Conservation (phyloP, 1,284 basidiomycete species). For the Ganoderma sinense region DNA sequence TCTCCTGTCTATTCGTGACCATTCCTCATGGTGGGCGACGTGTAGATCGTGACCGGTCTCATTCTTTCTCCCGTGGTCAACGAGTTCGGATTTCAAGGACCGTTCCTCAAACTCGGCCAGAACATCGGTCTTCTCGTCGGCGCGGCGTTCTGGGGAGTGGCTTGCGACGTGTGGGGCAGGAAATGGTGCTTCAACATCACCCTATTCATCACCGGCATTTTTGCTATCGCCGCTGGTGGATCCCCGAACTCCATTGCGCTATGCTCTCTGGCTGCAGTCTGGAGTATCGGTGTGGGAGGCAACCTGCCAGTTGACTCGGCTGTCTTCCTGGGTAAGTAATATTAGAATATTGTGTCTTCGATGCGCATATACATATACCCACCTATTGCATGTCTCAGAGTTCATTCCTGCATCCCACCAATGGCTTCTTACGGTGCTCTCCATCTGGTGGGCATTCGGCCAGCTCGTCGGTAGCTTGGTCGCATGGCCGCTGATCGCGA, state of each 20-base stretch:
- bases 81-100: conserved; percentile 61
- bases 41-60: conserved; percentile 60
- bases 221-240: conserved; percentile 67
- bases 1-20: not conserved
- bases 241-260: conserved; percentile 62
- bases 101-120: conserved; percentile 61
- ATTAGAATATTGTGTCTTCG: not conserved
- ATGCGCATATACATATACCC: not conserved
- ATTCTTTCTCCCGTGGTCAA: conserved; percentile 61
- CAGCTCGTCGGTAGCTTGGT: conserved; percentile 66
- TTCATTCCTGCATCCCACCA: conserved; percentile 68
- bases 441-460: conserved; percentile 73
- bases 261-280: conserved; percentile 60
- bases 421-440: conserved; percentile 68
- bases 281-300: conserved; percentile 74
- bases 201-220: conserved; percentile 73
- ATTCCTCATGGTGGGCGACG: not conserved
- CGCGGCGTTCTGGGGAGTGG: conserved; percentile 69
- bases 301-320: conserved; percentile 83
- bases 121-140: conserved; percentile 72
- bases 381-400: conserved; percentile 44
- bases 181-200: conserved; percentile 80
- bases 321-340: conserved; percentile 71
- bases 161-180: conserved; percentile 67
- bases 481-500: conserved; percentile 71